These are phyloP conservation scores for Sporothrix curviconia DNA, from an alignment of 2,329 filamentous ascomycete species.

Conservation along the genomic window DNA sequence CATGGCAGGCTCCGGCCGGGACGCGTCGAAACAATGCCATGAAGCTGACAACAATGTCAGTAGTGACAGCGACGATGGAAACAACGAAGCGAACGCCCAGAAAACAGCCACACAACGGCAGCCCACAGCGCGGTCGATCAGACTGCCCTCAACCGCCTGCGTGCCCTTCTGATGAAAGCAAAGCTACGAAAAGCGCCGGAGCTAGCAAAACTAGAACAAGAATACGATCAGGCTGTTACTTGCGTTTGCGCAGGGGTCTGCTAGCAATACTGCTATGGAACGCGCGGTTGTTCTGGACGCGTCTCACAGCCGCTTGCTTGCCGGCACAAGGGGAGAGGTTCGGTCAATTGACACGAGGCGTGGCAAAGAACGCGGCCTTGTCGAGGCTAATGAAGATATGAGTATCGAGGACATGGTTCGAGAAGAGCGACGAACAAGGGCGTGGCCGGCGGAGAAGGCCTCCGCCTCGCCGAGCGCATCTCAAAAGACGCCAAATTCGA, in stretches of 20 bases:
- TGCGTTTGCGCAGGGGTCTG: slow-evolving; percentile 38
- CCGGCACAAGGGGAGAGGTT: slow-evolving; percentile 66
- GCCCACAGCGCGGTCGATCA: slow-evolving; percentile 55
- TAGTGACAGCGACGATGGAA: slow-evolving; percentile 19
- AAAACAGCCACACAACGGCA: neutral
- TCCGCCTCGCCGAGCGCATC: slow-evolving; percentile 82
- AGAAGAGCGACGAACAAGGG: slow-evolving; percentile 83
- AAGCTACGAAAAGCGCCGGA: slow-evolving; percentile 75
- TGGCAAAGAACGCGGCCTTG: slow-evolving; percentile 73
- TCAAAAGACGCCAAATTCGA: slow-evolving; percentile 88
- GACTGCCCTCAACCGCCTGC: slow-evolving; percentile 78
- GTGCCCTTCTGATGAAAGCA: slow-evolving; percentile 93
- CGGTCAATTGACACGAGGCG: slow-evolving; percentile 72
- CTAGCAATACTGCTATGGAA: slow-evolving; percentile 42
- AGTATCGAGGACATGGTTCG: slow-evolving; percentile 93
- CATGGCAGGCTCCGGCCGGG: slow-evolving; percentile 12
- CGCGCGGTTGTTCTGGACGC: slow-evolving; percentile 73
- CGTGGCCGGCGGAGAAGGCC: slow-evolving; percentile 70
- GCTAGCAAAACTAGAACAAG: slow-evolving; percentile 67
- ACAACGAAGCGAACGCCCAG: slow-evolving; percentile 28
- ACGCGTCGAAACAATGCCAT: neutral
- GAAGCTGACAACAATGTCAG: neutral
- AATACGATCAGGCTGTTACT: slow-evolving; percentile 75
- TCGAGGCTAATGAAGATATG: slow-evolving; percentile 94
- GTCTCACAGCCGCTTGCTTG: slow-evolving; percentile 85